These are phyloP conservation scores for Juncus inflexus DNA, from an alignment of 176 grass and related monocot species.

Conservation along the genomic window DNA sequence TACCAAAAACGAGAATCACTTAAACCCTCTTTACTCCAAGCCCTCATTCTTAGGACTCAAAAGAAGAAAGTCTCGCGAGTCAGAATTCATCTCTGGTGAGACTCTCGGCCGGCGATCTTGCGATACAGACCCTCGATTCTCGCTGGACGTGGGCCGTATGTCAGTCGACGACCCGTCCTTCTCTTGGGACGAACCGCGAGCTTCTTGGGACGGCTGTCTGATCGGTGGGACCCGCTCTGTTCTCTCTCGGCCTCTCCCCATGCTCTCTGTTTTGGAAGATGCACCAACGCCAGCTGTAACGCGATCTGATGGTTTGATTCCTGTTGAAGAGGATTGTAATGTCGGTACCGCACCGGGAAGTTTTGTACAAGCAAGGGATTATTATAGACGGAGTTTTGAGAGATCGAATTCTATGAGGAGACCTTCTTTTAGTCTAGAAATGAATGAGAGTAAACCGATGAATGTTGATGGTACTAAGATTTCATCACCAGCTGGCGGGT, in stretches of 20 bases:
- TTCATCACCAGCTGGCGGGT: conserved; percentile 55
- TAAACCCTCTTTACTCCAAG: conserved; percentile 37
- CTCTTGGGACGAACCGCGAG: conserved; percentile 87
- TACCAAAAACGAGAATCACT: conserved; percentile 49
- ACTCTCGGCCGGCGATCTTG: conserved; percentile 65
- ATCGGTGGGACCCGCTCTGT: conserved; percentile 62
- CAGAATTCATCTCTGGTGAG: conserved; percentile 50
- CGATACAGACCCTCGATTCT: conserved; percentile 90
- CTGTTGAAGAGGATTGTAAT: conserved; percentile 73
- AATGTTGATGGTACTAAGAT: background rate
- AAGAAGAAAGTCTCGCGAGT: conserved; percentile 35
- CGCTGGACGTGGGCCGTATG: conserved; percentile 82
- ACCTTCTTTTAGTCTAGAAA: conserved; percentile 46
- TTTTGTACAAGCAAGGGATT: conserved; percentile 60
- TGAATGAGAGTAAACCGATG: conserved; percentile 37
- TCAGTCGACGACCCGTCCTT: conserved; percentile 85
- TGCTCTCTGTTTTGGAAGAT: conserved; percentile 86
- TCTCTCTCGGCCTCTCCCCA: conserved; percentile 71
- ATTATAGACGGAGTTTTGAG: conserved; percentile 86
- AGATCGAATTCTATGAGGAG: conserved; percentile 49
- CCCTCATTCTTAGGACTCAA: conserved; percentile 44
- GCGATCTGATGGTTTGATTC: conserved; percentile 86
- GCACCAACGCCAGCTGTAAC: conserved; percentile 45
- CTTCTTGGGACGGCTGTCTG: conserved; percentile 94
- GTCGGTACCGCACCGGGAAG: conserved; percentile 48